Conservation (phyloP, 2,329 filamentous ascomycete species). For the Pseudogymnoascus sp. region DNA sequence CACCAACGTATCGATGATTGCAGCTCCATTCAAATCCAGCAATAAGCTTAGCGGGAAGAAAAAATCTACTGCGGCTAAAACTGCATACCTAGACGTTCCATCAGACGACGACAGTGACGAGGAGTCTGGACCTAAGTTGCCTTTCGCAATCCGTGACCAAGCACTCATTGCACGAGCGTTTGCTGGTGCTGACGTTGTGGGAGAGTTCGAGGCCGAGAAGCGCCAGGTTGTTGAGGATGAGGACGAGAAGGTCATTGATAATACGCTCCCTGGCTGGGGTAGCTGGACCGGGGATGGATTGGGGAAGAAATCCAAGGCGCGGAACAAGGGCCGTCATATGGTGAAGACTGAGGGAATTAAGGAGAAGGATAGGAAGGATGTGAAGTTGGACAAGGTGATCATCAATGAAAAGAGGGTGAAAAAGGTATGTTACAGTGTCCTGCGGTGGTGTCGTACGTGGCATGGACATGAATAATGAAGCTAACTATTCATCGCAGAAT, state of each 20-base stretch:
- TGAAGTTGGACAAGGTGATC: constrained; percentile 74
- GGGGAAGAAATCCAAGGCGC: constrained; percentile 57
- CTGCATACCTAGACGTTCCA: constrained; percentile 19
- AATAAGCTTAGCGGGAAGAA: constrained; percentile 23
- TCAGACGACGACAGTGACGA: constrained; percentile 30
- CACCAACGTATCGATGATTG: constrained; percentile 25
- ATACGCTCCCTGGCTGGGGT: constrained; percentile 90
- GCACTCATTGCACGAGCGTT: constrained; percentile 76
- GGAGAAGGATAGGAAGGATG: constrained; percentile 69
- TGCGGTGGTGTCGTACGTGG: background rate
- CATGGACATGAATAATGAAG: background rate
- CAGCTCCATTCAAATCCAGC: constrained; percentile 22
- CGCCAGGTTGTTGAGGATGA: constrained; percentile 61
- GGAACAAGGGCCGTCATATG: constrained; percentile 53
- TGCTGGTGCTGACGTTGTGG: constrained; percentile 75
- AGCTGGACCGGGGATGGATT: constrained; percentile 82
- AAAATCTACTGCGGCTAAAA: constrained; percentile 22
- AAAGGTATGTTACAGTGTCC: constrained; percentile 50
- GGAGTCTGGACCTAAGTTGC: constrained; percentile 44
- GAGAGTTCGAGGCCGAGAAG: constrained; percentile 77
- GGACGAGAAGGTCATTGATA: constrained; percentile 73
- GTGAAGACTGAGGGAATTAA: constrained; percentile 66
- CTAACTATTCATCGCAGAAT: constrained; percentile 44
- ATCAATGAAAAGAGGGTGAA: constrained; percentile 85
- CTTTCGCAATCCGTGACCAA: constrained; percentile 50